These are phyloP conservation scores for Globisporangium yorkense DNA, from an alignment of 352 stramenopile species.

Conservation along the genomic window DNA sequence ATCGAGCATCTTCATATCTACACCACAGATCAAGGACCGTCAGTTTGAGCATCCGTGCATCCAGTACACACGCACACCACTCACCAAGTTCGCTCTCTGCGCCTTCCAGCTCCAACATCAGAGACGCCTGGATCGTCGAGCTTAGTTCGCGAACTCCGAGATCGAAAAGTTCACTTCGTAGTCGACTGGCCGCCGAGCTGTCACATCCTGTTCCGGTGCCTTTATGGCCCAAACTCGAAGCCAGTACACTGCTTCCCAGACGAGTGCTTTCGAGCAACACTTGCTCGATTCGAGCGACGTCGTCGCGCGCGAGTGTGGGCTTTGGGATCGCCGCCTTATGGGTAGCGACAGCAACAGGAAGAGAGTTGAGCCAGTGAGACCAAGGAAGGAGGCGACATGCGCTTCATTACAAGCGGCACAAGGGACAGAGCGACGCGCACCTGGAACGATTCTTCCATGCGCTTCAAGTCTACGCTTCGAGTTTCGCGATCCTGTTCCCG, in stretches of 20 bases:
- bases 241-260: not conserved
- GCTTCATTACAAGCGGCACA: no score
- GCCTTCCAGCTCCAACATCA: conserved; percentile 31
- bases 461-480: not conserved
- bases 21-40: not conserved
- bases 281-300: conserved; percentile 6
- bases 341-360: not conserved
- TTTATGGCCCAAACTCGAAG: not conserved
- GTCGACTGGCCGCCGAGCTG: conserved; percentile 12
- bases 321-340: conserved; percentile 2
- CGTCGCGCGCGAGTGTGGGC: conserved; percentile 6
- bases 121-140: conserved; percentile 17
- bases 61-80: not conserved
- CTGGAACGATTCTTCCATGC: conserved; percentile 2
- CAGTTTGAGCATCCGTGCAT: not conserved
- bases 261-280: conserved; percentile 6
- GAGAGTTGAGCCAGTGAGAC: not conserved
- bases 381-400: no score
- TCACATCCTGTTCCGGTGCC: conserved; percentile 6
- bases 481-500: conserved; percentile 4
- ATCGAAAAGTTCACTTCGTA: conserved; percentile 48
- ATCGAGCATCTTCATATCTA: conserved; percentile 41
- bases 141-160: conserved; percentile 43
- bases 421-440: not conserved
- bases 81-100: conserved; percentile 30